Evolutionary conservation across 371 early-diverging fungal genomes (phyloP).

Genomic region (Coemansia linderi): DNA sequence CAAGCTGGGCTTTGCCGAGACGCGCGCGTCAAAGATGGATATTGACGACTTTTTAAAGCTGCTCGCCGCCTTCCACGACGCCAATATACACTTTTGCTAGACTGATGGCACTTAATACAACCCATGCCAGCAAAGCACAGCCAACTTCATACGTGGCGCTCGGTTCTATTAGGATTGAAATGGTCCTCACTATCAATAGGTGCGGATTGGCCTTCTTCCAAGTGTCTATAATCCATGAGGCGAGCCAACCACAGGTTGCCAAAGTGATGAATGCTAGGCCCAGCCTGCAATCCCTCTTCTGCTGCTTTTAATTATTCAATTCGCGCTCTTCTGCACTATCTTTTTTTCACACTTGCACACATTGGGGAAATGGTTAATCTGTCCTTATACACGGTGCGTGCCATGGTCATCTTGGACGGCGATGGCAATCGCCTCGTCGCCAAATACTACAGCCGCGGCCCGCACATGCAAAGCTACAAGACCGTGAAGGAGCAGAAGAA

Average conservation of each 20-base stretch:
- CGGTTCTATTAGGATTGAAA: too few species aligned
- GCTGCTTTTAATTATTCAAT: not conserved
- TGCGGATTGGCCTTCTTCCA: too few species aligned
- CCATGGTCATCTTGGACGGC: conserved; percentile 87
- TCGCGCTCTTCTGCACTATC: not conserved
- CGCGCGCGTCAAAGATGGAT: conserved; percentile 58
- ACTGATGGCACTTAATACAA: not conserved
- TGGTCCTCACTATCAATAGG: too few species aligned
- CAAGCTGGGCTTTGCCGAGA: conserved; percentile 67
- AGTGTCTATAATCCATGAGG: too few species aligned
- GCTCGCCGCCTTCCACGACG: conserved; percentile 73
- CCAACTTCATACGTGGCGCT: too few species aligned
- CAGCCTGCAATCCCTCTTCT: too few species aligned
- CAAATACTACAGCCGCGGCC: conserved; percentile 81
- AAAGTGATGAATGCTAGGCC: too few species aligned
- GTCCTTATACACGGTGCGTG: conserved; percentile 81
- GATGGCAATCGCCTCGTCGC: conserved; percentile 91
- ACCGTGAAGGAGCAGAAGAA: conserved; percentile 84
- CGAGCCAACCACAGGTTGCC: too few species aligned
- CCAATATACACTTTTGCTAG: conserved; percentile 68
- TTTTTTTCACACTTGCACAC: not conserved
- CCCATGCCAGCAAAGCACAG: not conserved
- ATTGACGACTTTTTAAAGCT: conserved; percentile 58
- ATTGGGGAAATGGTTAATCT: conserved; percentile 68
- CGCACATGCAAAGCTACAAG: conserved; percentile 52